Percentiles rank a stretch among this genome's conserved stretches.
phyloP scores from a whole-genome alignment of 208 protist species.

The Wallacemonas sp. region DNA sequence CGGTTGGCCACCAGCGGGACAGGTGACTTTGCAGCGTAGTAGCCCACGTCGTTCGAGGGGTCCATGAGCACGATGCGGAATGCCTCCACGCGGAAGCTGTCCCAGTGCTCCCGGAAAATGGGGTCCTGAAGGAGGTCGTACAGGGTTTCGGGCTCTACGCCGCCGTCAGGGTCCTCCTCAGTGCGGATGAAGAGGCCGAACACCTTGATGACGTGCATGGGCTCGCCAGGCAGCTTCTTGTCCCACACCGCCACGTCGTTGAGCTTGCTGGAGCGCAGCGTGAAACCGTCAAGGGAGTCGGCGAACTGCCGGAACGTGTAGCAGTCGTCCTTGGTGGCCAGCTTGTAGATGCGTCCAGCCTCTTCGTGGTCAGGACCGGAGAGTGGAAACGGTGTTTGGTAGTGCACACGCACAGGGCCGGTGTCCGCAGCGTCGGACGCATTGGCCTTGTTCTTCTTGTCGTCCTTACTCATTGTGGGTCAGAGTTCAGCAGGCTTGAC shows the following conservation, averaged over 20 bases:
- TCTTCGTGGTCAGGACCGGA: conserved; percentile 34
- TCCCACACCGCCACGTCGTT: conserved; percentile 72
- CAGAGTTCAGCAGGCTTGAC: too few species aligned
- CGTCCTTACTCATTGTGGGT: conserved; percentile 17
- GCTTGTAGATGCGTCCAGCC: conserved; percentile 45
- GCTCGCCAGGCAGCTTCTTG: conserved; percentile 58
- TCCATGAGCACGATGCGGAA: conserved; percentile 71
- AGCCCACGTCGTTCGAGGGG: conserved; percentile 84
- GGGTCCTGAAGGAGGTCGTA: conserved; percentile 88
- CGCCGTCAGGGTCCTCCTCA: conserved; percentile 17
- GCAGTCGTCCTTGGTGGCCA: conserved; percentile 59
- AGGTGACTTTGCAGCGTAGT: conserved; percentile 87
- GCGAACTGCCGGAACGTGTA: conserved; percentile 69
- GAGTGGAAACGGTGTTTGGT: conserved; percentile 64
- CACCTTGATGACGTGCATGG: conserved; percentile 82
- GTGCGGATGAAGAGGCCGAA: conserved; percentile 65
- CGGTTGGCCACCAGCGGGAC: conserved; percentile 67
- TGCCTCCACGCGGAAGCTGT: conserved; percentile 64
- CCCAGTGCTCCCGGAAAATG: conserved; percentile 80
- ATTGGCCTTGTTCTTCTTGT: conserved; percentile 17
- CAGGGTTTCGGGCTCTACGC: conserved; percentile 18
- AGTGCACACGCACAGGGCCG: conserved; percentile 25
- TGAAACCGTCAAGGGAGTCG: conserved; percentile 76
- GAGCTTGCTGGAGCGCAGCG: conserved; percentile 36
- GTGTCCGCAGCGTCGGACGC: not conserved